Conservation (phyloP, 176 grass and related monocot genomes). For the Areca catechu region DNA sequence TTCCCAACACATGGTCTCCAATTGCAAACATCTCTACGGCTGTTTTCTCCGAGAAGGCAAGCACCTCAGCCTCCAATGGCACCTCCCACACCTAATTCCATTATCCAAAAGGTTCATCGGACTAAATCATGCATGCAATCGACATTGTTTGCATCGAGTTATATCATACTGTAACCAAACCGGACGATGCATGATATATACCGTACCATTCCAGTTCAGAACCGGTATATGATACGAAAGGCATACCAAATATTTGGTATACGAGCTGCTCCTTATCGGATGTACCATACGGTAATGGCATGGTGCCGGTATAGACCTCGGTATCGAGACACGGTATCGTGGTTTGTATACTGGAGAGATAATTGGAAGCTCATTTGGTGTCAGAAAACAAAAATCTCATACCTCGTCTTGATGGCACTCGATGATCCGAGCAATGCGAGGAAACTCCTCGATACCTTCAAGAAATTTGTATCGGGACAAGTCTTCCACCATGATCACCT, state of each 20-base stretch:
- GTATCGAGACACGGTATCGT: too few species aligned
- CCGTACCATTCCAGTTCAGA: too few species aligned
- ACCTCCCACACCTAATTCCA: constrained; percentile 39
- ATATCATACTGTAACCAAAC: too few species aligned
- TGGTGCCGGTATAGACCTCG: too few species aligned
- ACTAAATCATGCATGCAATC: background rate
- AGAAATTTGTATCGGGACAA: background rate
- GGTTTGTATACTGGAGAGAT: too few species aligned
- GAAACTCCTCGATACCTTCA: background rate
- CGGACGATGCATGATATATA: too few species aligned
- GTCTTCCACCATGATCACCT: constrained; percentile 6
- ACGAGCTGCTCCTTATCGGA: too few species aligned
- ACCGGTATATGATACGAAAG: too few species aligned
- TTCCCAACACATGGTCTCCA: constrained; percentile 40
- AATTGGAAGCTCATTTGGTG: background rate
- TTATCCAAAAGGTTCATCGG: too few species aligned
- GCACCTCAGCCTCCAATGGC: constrained; percentile 36
- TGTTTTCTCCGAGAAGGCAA: constrained; percentile 59
- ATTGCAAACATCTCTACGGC: constrained; percentile 49
- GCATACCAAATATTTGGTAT: too few species aligned
- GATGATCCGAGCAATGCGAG: constrained; percentile 22
- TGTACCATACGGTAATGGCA: too few species aligned
- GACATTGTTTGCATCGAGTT: background rate
- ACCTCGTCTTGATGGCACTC: constrained; percentile 72
- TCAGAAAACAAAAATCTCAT: background rate